A percentile compares a stretch with the other conserved stretches of the same genome.
These are phyloP conservation scores for Fusarium xylarioides DNA, from an alignment of 2,329 filamentous ascomycete genomes.

Conservation along the genomic window DNA sequence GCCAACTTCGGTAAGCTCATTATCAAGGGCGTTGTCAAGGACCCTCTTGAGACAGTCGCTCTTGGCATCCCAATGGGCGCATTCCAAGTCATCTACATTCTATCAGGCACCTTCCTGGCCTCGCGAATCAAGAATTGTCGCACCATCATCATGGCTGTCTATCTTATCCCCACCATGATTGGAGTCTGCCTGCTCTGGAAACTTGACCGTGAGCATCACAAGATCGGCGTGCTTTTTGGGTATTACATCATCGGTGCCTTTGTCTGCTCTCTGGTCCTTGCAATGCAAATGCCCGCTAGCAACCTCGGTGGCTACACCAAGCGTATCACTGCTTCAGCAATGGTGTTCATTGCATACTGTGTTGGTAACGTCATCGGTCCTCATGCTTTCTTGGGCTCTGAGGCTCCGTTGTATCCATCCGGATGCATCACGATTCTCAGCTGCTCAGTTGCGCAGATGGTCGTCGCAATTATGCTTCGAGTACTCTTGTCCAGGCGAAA, in stretches of 20 bases:
- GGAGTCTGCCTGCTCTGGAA: conserved; percentile 60
- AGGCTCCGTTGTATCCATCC: conserved; percentile 59
- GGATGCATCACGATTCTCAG: conserved; percentile 54
- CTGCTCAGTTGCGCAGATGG: conserved; percentile 29
- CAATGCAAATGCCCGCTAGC: conserved; percentile 60
- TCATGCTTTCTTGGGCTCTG: conserved; percentile 53
- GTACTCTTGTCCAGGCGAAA: conserved; percentile 21
- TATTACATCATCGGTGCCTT: conserved; percentile 61
- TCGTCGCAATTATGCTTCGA: conserved; percentile 26
- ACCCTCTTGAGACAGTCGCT: conserved; percentile 52
- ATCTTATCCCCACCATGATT: conserved; percentile 59
- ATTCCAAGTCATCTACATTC: conserved; percentile 61
- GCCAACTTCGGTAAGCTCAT: conserved; percentile 64
- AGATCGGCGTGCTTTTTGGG: conserved; percentile 58
- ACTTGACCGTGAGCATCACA: conserved; percentile 48
- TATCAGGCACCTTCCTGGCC: conserved; percentile 60
- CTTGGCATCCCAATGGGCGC: conserved; percentile 63
- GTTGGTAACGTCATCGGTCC: conserved; percentile 35
- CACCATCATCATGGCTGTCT: conserved; percentile 60
- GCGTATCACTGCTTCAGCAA: conserved; percentile 54
- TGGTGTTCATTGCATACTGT: conserved; percentile 58
- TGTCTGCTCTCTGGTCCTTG: conserved; percentile 62
- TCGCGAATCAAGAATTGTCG: conserved; percentile 58
- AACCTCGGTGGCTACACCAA: conserved; percentile 61
- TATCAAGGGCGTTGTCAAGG: conserved; percentile 56